Conservation (phyloP, 2,329 filamentous ascomycete genomes). For the Cercospora sp. region DNA sequence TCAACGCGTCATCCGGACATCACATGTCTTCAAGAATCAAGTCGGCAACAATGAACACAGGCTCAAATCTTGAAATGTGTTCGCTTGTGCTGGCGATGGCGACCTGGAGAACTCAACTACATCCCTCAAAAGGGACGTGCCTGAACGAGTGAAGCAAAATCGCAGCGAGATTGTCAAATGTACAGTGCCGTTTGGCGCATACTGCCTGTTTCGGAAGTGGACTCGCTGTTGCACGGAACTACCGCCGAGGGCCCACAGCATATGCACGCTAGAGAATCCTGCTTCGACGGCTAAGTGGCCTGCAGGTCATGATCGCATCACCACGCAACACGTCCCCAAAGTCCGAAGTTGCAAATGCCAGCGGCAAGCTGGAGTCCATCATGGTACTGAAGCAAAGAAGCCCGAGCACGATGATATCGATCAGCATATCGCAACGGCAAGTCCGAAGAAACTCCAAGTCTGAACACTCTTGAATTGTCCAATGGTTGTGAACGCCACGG, state of each 20-base stretch:
- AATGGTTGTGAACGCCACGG: background rate
- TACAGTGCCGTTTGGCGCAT: background rate
- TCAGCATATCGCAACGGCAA: background rate
- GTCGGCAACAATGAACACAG: background rate
- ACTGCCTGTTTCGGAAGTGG: background rate
- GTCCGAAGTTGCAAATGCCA: background rate
- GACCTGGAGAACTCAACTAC: background rate
- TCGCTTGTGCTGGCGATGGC: background rate
- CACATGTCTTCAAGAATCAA: background rate
- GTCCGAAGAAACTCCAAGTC: background rate
- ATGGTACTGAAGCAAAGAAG: background rate
- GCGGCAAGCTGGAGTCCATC: background rate
- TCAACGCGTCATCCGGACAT: background rate
- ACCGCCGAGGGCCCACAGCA: constrained; percentile 3
- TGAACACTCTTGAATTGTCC: background rate
- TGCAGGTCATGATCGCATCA: constrained; percentile 2
- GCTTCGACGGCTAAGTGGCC: constrained; percentile 3
- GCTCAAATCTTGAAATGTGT: background rate
- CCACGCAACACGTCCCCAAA: background rate
- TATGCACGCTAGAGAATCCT: constrained; percentile 5
- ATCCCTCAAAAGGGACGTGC: background rate
- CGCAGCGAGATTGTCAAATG: background rate
- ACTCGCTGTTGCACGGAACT: background rate
- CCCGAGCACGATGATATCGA: background rate
- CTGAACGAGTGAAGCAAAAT: background rate